Evolutionary conservation across 2,329 filamentous ascomycete species (phyloP), one percentile per base, ranked within the genome.

Genomic region (Thelonectria discophora): DNA sequence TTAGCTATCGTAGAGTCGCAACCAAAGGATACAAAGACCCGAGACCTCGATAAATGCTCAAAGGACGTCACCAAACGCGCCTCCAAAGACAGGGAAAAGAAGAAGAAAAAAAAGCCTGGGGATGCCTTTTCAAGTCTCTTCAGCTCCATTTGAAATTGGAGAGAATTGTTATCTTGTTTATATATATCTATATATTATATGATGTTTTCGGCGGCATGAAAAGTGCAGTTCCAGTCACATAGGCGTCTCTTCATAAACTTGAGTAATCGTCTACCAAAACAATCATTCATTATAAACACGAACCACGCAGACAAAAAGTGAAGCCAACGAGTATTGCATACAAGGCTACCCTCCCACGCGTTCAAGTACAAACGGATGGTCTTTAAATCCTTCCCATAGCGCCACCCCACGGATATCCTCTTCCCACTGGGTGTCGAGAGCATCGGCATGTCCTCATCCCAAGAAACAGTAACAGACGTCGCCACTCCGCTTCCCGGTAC

Each of bases 41-140:
- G 45, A 13, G 50, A 53, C 13, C 17, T 5, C 17, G 21, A 15
- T 15, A 68, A 67, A 43, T 40, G 18, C 5, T 12, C 30, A n/a
- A 46, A 45, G 48, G 58, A 68, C 52, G 46, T 32, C 42, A 42
- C 49, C 47, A 49, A 75, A 62, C 64, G 70, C 67, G 45, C 72
- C 72, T 58, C 74, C 1, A 30, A 15, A 7, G 32, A 81, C 69
- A 72, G 72, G 59, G 78, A 80, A 58, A 80, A 77, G 62, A 86
- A 82, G 72, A 88, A 84, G 69, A 84, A 82, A 69, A 84, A 82
- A 58, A 85, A 80, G 65, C 84, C 80, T 39, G 80, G 80, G 6
- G 87, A 93, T 72, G 89, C 86, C 43, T 90, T 94, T 57, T 91
- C 93, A 64, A 88, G 88, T 71, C 76, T 94, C 21, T 95, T 95